Percentiles rank a stretch among this genome's conserved stretches.
phyloP scores from a whole-genome alignment of 768 basidiomycete species.

The Mycena chlorophos region DNA sequence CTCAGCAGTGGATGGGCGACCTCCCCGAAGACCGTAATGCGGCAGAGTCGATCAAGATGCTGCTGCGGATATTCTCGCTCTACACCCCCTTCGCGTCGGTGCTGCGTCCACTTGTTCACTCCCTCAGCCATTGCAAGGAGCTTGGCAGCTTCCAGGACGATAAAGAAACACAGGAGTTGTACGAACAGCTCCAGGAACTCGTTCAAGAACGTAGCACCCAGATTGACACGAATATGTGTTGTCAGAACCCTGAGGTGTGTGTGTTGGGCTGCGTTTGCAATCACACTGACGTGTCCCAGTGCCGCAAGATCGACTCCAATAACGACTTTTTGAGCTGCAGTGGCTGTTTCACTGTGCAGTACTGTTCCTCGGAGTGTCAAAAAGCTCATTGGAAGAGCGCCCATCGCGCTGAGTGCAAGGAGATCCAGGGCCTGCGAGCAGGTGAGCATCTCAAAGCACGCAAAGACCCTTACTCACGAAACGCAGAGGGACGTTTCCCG shows the following conservation, averaged over 20 bases:
- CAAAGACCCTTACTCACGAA: neutral
- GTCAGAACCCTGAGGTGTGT: constrained; percentile 15
- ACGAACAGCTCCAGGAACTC: constrained; percentile 13
- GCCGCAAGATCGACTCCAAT: constrained; percentile 13
- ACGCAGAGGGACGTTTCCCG: constrained; percentile 9
- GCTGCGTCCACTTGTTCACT: constrained; percentile 6
- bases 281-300: neutral
- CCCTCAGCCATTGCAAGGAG: constrained; percentile 7
- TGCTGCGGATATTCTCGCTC: constrained; percentile 15
- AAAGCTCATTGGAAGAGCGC: constrained; percentile 19
- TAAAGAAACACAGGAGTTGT: constrained; percentile 9
- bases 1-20: constrained; percentile 16
- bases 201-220: constrained; percentile 12
- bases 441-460: neutral
- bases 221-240: constrained; percentile 6
- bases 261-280: neutral
- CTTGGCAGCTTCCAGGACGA: constrained; percentile 11
- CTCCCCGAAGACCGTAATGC: constrained; percentile 13
- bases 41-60: constrained; percentile 1
- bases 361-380: constrained; percentile 17
- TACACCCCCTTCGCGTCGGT: constrained; percentile 21
- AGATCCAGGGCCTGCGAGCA: constrained; percentile 8
- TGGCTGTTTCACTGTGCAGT: constrained; percentile 15
- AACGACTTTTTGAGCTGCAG: constrained; percentile 20
- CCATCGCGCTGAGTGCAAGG: constrained; percentile 16